Percentiles rank a stretch among this genome's conserved stretches.
Evolutionary conservation across 2,329 filamentous ascomycete genomes (phyloP).

Genomic region (Emergomyces orientalis): DNA sequence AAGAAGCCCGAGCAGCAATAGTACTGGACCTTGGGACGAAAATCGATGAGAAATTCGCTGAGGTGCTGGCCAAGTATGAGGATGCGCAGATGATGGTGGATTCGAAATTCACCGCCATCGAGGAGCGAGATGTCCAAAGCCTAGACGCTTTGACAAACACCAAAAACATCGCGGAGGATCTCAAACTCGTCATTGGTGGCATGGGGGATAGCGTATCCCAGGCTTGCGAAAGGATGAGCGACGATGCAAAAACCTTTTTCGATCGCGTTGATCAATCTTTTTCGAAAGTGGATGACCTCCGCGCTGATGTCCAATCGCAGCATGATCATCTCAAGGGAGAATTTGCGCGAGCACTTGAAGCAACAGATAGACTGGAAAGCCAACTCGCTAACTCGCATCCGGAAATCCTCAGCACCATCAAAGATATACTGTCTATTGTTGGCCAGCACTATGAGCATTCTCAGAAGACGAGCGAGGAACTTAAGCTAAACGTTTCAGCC

Average conservation of each 20-base stretch:
- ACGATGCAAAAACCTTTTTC: slow-evolving; percentile 80
- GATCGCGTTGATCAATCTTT: slow-evolving; percentile 71
- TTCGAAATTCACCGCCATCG: slow-evolving; percentile 61
- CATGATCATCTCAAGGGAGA: slow-evolving; percentile 76
- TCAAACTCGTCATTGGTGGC: slow-evolving; percentile 76
- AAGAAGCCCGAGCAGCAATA: slow-evolving; percentile 48
- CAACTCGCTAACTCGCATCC: slow-evolving; percentile 78
- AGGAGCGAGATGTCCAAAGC: slow-evolving; percentile 63
- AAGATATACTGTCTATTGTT: slow-evolving; percentile 74
- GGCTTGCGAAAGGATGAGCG: slow-evolving; percentile 74
- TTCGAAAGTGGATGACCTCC: slow-evolving; percentile 61
- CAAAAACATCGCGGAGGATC: slow-evolving; percentile 74
- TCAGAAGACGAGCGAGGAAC: slow-evolving; percentile 55
- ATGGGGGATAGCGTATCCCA: slow-evolving; percentile 73
- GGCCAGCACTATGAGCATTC: slow-evolving; percentile 84
- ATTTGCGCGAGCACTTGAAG: slow-evolving; percentile 62
- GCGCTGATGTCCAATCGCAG: slow-evolving; percentile 61
- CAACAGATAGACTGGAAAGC: slow-evolving; percentile 66
- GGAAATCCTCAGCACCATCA: slow-evolving; percentile 75
- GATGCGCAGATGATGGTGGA: slow-evolving; percentile 68
- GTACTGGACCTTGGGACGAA: slow-evolving; percentile 47
- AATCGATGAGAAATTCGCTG: slow-evolving; percentile 68
- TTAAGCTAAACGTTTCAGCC: slow-evolving; percentile 47
- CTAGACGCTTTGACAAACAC: slow-evolving; percentile 65
- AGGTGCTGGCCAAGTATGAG: slow-evolving; percentile 79